Base-by-base conservation (phyloP, 352 stramenopile genomes). In the Elongisporangium undulatum region DNA sequence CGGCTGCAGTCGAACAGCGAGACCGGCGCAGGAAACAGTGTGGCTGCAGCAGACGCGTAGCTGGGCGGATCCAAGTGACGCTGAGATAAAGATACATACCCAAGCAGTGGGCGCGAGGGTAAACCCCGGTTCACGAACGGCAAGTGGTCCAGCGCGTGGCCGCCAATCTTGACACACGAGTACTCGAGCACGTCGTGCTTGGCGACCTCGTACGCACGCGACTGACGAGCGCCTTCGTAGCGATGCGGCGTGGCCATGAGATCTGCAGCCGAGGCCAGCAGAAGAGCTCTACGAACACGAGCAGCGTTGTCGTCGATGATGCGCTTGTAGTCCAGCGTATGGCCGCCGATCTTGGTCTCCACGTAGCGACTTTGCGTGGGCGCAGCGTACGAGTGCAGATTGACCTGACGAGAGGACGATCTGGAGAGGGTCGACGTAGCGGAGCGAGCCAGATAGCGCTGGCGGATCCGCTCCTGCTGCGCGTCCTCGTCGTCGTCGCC, bases 331-430 rank as follows among this genome's bases (percentile, higher is more conserved):
- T 91, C 82, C 34, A 89, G 59, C 13, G 53, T 51, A 55, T 91
- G 82, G 20, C 82, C 82, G 45, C 82, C 84, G 49, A 92, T 94
- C 64, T 94, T 94, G 0, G 85, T 82, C 62, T 94, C 85, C 17
- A 74, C 64, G 61, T 77, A 89, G 20, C 66, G 63, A 22, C 41
- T 53, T 4, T 39, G 58, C 2, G 62, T 49, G 16, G 57, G 22
- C 16, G 59, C 24, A 53, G 91, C 66, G 57, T 78, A 92, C 8
- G 79, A 67, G 62, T 89, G 79, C 34, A 94, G 62, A 26, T 82
- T 73, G 22, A 92, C 39, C 39, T 84, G 70, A 20, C 77, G 71
- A 2, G 63, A 41, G 10, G 66, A 68, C 49, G 66, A 24, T 20
- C 5, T 41, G 1, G 29, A 41, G 4, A 41, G 1, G 29, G 29